Base-by-base conservation (phyloP, 73 alveolate species). In the Paramecium pentaurelia region DNA sequence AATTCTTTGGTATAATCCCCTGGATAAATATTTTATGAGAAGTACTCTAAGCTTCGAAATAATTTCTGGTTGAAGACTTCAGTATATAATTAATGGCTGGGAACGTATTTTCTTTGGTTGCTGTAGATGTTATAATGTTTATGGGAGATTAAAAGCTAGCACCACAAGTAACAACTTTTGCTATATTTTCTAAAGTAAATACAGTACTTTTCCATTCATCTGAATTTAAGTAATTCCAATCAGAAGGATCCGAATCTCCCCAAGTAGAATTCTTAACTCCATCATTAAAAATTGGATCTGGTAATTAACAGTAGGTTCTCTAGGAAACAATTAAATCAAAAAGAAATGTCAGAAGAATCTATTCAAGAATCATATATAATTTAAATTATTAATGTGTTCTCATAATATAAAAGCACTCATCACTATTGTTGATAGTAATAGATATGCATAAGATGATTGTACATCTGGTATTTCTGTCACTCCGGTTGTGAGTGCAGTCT, bases 141-240 rank as follows among this genome's bases (percentile, higher is more conserved):
- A 80, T 80, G 16, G 91, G 91, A 44, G 91, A 80, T 49, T 80
- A 25, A 42, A 25, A 27, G 32, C 75, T 80, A 12, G 51, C 91
- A 9, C 77, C 77, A 36, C 91, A 80, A 3, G 77, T 47, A 9
- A 49, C 77, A 18, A 80, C 75, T 10, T 32, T 32, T 4, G 12
- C 91, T 80, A 42, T 8, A 14, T 1, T n/a, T 6, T 4, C 8
- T 80, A 47, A 25, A 0, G 2, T 1, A 11, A 20, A 47, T 44
- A 40, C 16, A 9, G 3, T 73, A 80, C 91, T 25, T 27, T 80
- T 80, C 91, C 91, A 80, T 4, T 45, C 44, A 27, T 30, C 34
- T 10, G 91, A 0, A 18, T 80, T 45, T 12, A 18, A 10, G 91
- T 80, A 80, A 80, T 42, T 80, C 77, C 91, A 80, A 32, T 42